Conservation (phyloP, 495 filamentous ascomycete species). For the Oleoguttula mirabilis region DNA sequence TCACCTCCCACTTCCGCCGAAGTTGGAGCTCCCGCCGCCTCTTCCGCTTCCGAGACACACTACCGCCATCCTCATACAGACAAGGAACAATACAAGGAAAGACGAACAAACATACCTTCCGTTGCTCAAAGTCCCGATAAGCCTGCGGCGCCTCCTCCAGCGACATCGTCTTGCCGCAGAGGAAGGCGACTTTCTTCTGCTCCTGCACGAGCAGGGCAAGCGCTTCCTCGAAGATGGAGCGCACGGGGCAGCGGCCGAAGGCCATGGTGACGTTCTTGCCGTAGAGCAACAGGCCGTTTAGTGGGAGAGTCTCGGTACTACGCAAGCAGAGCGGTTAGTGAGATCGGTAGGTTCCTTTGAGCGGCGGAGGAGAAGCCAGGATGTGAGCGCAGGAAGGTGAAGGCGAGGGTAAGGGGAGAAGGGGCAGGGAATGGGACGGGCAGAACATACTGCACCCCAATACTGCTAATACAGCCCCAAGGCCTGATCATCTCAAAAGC, state of each 20-base stretch:
- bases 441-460: constrained; percentile 77
- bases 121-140: constrained; percentile 83
- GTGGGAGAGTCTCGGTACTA: constrained; percentile 54
- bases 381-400: too few relatives aligned
- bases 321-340: neutral
- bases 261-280: constrained; percentile 83
- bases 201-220: constrained; percentile 68
- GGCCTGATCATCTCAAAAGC: constrained; percentile 78
- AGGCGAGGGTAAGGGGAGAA: neutral
- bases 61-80: too few relatives aligned
- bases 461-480: constrained; percentile 75
- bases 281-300: constrained; percentile 72
- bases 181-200: constrained; percentile 61
- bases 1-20: too few relatives aligned
- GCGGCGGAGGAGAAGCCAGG: too few relatives aligned
- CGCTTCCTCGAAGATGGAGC: constrained; percentile 69
- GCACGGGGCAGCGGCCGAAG: constrained; percentile 88
- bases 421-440: neutral
- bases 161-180: constrained; percentile 89
- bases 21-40: too few relatives aligned
- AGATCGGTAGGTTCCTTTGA: too few relatives aligned
- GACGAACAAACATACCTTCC: too few relatives aligned
- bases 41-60: too few relatives aligned
- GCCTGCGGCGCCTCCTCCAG: constrained; percentile 72
- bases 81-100: too few relatives aligned